These are phyloP conservation scores for Acacia acuminata DNA, from an alignment of 306 rosid genomes.

Conservation along the genomic window DNA sequence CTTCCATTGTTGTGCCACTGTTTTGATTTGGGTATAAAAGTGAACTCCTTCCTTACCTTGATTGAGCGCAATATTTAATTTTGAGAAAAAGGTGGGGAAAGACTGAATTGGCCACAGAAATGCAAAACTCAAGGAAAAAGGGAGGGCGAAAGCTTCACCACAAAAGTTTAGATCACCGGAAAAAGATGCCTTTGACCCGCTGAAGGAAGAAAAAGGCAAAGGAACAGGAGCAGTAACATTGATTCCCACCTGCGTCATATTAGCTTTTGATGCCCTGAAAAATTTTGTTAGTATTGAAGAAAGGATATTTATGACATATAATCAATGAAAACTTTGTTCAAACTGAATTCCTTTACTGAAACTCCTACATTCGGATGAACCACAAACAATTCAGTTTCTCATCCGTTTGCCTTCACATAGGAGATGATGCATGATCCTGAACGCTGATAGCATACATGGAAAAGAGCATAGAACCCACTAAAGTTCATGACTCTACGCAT, in stretches of 20 bases:
- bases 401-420: background rate
- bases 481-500: background rate
- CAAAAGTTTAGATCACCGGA: too few relatives aligned
- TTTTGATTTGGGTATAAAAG: constrained; percentile 68
- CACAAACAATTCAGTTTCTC: constrained; percentile 2
- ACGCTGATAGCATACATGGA: background rate
- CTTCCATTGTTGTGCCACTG: constrained; percentile 70
- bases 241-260: constrained; percentile 62
- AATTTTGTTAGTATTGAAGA: background rate
- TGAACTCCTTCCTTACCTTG: constrained; percentile 63
- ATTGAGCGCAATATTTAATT: background rate
- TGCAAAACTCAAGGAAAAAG: constrained; percentile 8
- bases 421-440: background rate
- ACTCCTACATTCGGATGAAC: background rate
- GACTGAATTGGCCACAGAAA: background rate
- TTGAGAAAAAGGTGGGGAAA: background rate
- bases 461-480: background rate
- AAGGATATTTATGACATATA: background rate
- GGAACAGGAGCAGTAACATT: constrained; percentile 59
- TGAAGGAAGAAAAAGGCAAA: constrained; percentile 51
- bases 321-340: background rate
- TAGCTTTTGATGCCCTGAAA: background rate
- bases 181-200: constrained; percentile 47
- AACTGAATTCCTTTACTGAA: background rate
- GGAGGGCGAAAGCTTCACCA: constrained; percentile 33